A percentile compares a stretch with the other conserved stretches of the same genome.
Conservation (phyloP, 2,329 filamentous ascomycete genomes). For the Lizonia empirigonia region DNA sequence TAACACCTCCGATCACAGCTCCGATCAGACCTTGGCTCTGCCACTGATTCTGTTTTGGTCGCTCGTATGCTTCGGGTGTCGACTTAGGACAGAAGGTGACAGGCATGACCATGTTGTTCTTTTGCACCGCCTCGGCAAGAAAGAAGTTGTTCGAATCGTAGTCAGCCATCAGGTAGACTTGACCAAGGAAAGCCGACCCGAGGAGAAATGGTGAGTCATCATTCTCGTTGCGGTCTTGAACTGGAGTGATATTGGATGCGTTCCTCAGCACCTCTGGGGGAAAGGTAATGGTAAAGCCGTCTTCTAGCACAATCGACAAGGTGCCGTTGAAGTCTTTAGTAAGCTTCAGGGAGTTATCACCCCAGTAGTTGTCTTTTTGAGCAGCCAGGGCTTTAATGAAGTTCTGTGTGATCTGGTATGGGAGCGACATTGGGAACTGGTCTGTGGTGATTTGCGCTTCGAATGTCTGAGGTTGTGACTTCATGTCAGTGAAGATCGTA, state of each 20-base stretch:
- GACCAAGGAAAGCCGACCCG: constrained; percentile 49
- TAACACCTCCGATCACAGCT: constrained; percentile 47
- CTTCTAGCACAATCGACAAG: constrained; percentile 49
- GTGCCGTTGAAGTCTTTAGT: constrained; percentile 47
- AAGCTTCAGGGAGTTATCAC: constrained; percentile 47
- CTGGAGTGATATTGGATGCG: constrained; percentile 46
- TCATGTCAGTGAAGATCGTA: constrained; percentile 38
- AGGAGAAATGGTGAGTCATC: constrained; percentile 45
- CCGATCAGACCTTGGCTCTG: constrained; percentile 45
- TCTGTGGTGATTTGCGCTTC: constrained; percentile 52
- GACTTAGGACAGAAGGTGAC: constrained; percentile 49
- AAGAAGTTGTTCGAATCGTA: constrained; percentile 50
- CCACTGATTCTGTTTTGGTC: constrained; percentile 38
- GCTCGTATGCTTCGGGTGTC: constrained; percentile 42
- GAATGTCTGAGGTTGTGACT: constrained; percentile 40
- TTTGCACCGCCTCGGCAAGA: constrained; percentile 49
- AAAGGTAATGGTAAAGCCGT: constrained; percentile 50
- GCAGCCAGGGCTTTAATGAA: constrained; percentile 47
- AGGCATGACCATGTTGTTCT: constrained; percentile 51
- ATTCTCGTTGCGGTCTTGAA: constrained; percentile 38
- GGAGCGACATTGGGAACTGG: constrained; percentile 51
- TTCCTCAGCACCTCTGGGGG: constrained; percentile 48
- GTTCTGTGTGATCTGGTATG: constrained; percentile 49
- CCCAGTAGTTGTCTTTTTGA: constrained; percentile 45
- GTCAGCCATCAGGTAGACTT: constrained; percentile 54